Base-by-base conservation (phyloP, 1,284 basidiomycete species). In the Sutorius eximius region DNA sequence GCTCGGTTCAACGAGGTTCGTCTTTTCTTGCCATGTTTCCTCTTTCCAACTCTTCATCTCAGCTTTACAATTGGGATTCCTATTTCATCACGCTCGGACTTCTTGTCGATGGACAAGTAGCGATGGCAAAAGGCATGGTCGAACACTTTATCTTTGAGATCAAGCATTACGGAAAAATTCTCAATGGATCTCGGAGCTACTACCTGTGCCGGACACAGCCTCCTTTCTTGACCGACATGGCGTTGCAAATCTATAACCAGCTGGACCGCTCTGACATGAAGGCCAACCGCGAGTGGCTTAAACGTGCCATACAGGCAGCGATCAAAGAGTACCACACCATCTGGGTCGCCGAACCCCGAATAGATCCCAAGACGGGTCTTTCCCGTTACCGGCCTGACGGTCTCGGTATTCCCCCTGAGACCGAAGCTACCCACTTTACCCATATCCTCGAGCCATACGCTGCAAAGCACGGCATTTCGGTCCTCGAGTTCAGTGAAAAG, bases 81-180 rank as follows among this genome's bases (percentile, higher is more conserved):
- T 97, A 96, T 77, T 97, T 97, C 71, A 95, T 96, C 67, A 82
- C 91, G 13, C 85, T 99, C 27, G 96, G 96, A 33, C 83, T 99
- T 7, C 84, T 99, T 20, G 92, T 98, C 24, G 96, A 99, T 71
- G 95, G 93, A 29, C 87, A 95, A 66, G 83, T 97, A 40, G 85
- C 89, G 59, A 91, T 98, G 81, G 96, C 96, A 9, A 93, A 94
- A 75, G 92, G 93, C 63, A 95, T 97, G 82, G 94, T 98, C 45
- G 96, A 98, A 59, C 96, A 99, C 73, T 99, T 98, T 75, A 91
- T 98, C 68, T 99, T 99, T 71, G 93, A 99, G 79, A 98, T 99
- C 79, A 93, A 87, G 74, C 92, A 98, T 75, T 98, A 98, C 71
- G 90, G 91, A 77, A 98, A 96, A 75, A 89, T 89, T 63, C 71